phyloP scores from a whole-genome alignment of 352 stramenopile species.

The Pythium myriotylum region DNA sequence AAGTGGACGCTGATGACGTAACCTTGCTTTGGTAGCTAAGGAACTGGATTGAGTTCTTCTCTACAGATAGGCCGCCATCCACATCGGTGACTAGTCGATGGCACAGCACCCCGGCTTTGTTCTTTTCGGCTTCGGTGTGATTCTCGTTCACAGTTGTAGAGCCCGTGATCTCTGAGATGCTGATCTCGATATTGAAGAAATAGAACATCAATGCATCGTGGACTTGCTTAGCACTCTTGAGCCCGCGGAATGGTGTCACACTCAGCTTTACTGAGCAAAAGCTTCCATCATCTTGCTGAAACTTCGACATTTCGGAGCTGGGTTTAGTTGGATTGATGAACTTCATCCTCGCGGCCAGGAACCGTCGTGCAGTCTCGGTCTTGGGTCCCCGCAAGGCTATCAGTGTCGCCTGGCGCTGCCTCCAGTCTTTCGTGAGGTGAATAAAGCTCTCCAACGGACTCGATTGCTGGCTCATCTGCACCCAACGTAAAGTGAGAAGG shows the following conservation, averaged over 20 bases:
- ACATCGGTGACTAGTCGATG: conserved; percentile 5
- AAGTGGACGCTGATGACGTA: not conserved
- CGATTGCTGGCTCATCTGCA: conserved; percentile 4
- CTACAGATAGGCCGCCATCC: conserved; percentile 17
- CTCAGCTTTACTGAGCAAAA: conserved; percentile 28
- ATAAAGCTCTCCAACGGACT: conserved; percentile 15
- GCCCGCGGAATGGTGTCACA: conserved; percentile 30
- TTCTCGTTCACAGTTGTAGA: conserved; percentile 13
- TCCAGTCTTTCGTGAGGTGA: conserved; percentile 13
- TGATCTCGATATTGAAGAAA: conserved; percentile 50
- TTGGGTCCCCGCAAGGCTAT: conserved; percentile 8
- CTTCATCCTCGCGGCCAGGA: conserved; percentile 25
- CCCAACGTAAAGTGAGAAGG: too few species aligned
- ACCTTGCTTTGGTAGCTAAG: conserved; percentile 21
- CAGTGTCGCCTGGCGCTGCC: conserved; percentile 7
- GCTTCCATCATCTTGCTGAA: conserved; percentile 30
- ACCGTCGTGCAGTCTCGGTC: conserved; percentile 12
- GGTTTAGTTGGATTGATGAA: conserved; percentile 19
- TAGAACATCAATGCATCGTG: conserved; percentile 42
- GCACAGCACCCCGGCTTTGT: conserved; percentile 10
- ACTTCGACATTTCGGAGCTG: conserved; percentile 25
- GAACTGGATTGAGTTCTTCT: conserved; percentile 32
- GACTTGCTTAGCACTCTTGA: conserved; percentile 34
- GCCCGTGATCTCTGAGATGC: conserved; percentile 38
- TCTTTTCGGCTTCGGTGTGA: conserved; percentile 13